Conservation (phyloP, 2,329 filamentous ascomycete species). For the Claviceps sp. region DNA sequence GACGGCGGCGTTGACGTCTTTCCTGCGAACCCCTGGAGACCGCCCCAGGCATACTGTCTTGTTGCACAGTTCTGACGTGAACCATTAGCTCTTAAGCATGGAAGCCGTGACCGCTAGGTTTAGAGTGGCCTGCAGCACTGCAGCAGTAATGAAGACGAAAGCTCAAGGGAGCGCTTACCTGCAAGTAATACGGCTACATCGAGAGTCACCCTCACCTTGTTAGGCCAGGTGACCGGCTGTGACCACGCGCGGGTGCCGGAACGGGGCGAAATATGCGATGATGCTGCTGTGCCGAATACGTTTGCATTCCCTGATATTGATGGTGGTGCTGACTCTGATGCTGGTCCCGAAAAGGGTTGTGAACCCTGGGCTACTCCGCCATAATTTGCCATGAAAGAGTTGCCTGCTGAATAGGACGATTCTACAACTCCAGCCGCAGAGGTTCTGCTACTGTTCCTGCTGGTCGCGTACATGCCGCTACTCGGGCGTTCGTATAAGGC, state of each 20-base stretch:
- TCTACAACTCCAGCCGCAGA: neutral
- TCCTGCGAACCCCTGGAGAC: constrained; percentile 24
- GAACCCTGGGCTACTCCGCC: neutral
- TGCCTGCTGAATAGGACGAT: neutral
- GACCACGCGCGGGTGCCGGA: constrained; percentile 5
- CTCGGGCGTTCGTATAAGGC: neutral
- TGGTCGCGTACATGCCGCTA: constrained; percentile 2
- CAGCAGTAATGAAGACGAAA: too few relatives aligned
- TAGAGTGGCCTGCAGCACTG: too few relatives aligned
- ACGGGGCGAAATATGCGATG: neutral
- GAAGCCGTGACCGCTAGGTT: too few relatives aligned
- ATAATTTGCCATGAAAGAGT: neutral
- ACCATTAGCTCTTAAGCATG: neutral
- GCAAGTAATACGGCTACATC: constrained; percentile 20
- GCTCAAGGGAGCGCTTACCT: constrained; percentile 13
- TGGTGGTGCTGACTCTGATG: neutral
- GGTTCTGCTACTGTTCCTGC: constrained; percentile 4
- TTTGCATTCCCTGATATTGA: neutral
- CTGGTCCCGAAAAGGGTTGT: neutral
- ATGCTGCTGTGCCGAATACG: neutral
- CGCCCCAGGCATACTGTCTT: constrained; percentile 26
- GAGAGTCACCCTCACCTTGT: constrained; percentile 20
- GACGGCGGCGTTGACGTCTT: constrained; percentile 22
- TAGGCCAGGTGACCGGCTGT: constrained; percentile 9
- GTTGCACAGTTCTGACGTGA: constrained; percentile 19